Evolutionary conservation across 2,329 filamentous ascomycete genomes (phyloP).

Genomic region (Whalleya microplaca): DNA sequence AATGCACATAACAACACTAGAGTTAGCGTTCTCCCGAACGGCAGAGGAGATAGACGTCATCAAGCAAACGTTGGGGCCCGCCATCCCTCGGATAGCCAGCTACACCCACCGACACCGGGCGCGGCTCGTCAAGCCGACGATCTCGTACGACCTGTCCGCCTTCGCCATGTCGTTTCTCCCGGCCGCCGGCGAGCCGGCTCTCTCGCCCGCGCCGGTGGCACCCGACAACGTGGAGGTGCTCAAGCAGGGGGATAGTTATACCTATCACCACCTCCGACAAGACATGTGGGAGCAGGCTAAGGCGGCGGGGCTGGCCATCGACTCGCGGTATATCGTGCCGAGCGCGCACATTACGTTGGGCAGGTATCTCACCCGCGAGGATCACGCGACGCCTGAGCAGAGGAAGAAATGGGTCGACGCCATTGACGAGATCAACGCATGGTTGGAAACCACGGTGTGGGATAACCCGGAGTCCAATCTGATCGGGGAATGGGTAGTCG

Average conservation of each 20-base stretch:
- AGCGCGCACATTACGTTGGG: conserved; percentile 89
- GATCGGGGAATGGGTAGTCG: conserved; percentile 81
- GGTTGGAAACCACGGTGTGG: conserved; percentile 75
- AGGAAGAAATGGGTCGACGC: conserved; percentile 67
- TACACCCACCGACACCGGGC: conserved; percentile 70
- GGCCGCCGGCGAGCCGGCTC: conserved; percentile 63
- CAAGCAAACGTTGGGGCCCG: conserved; percentile 58
- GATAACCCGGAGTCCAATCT: conserved; percentile 49
- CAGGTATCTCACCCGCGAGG: conserved; percentile 72
- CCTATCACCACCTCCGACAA: conserved; percentile 86
- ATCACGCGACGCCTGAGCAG: conserved; percentile 62
- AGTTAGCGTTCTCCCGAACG: conserved; percentile 81
- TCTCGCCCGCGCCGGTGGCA: conserved; percentile 45
- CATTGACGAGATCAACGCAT: conserved; percentile 77
- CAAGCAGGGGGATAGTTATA: conserved; percentile 67
- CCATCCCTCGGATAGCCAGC: conserved; percentile 64
- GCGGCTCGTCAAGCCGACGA: conserved; percentile 77
- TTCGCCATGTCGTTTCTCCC: conserved; percentile 88
- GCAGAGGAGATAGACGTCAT: conserved; percentile 68
- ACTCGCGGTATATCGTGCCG: conserved; percentile 83
- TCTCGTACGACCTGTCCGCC: conserved; percentile 85
- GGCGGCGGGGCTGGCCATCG: conserved; percentile 68
- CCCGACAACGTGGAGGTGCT: conserved; percentile 41
- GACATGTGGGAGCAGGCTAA: conserved; percentile 71
- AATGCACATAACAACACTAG: conserved; percentile 85